phyloP scores from a whole-genome alignment of 2,329 filamentous ascomycete genomes.

The Cryphonectria parasitica region DNA sequence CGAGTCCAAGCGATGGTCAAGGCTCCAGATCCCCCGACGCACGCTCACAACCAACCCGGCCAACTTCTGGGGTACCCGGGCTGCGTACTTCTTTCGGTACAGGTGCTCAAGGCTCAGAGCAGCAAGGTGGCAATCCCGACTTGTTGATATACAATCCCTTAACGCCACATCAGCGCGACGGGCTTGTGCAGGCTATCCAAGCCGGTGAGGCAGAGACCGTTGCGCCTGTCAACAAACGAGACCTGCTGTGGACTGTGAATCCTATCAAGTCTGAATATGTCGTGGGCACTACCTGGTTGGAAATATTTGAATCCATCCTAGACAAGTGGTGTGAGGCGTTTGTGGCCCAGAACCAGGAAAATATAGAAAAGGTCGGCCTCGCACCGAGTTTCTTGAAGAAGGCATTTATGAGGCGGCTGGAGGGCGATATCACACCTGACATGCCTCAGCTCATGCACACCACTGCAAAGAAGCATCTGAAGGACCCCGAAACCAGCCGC shows the following conservation, averaged over 20 bases:
- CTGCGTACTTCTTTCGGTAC: constrained; percentile 28
- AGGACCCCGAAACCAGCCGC: constrained; percentile 8
- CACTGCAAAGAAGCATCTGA: constrained; percentile 1
- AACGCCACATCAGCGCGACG: constrained; percentile 16
- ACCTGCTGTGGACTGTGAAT: constrained; percentile 12
- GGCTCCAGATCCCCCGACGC: neutral
- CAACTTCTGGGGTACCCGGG: constrained; percentile 32
- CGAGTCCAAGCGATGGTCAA: constrained; percentile 21
- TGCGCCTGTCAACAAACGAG: constrained; percentile 4
- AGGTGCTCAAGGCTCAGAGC: neutral
- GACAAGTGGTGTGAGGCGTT: constrained; percentile 25
- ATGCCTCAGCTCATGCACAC: neutral
- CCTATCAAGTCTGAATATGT: constrained; percentile 22
- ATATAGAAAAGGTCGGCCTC: constrained; percentile 21
- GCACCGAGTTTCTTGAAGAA: constrained; percentile 7
- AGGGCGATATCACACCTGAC: neutral
- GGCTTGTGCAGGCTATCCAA: constrained; percentile 16
- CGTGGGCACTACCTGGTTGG: constrained; percentile 24
- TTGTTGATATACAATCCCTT: constrained; percentile 11
- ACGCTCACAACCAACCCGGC: constrained; percentile 18
- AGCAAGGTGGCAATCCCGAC: neutral
- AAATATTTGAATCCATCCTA: constrained; percentile 23
- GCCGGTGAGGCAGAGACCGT: neutral
- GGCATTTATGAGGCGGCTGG: constrained; percentile 9
- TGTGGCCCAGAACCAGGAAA: constrained; percentile 14